Percentiles rank a stretch among this genome's conserved stretches.
Evolutionary conservation across 177 flowering plant genomes (phyloP).

Genomic region (Vitis hybrid): DNA sequence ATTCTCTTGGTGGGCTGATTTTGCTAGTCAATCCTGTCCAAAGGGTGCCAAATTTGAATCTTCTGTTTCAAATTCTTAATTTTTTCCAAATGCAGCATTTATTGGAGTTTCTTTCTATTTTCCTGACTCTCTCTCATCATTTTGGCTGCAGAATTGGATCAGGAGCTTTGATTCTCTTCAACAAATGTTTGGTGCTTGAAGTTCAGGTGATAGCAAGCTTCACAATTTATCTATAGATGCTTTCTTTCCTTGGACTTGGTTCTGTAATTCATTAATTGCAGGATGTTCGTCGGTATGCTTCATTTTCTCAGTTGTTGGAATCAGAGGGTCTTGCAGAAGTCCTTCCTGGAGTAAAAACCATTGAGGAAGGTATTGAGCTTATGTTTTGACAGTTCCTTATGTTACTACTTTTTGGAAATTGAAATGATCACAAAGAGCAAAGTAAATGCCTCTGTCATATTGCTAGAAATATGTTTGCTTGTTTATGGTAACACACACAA

Average conservation of each 20-base stretch:
- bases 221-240: neutral
- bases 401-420: neutral
- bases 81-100: neutral
- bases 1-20: no score
- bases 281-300: slow-evolving; percentile 57
- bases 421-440: neutral
- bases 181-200: slow-evolving; percentile 59
- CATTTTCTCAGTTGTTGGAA: slow-evolving; percentile 73
- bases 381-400: neutral
- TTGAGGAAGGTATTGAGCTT: slow-evolving; percentile 61
- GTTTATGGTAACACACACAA: no score
- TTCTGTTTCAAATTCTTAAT: neutral
- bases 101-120: neutral
- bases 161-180: slow-evolving; percentile 62
- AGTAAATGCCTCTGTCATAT: no score
- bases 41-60: neutral
- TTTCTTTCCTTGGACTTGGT: neutral
- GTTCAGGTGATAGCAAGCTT: slow-evolving; percentile 53
- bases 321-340: slow-evolving; percentile 58
- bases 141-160: slow-evolving; percentile 46
- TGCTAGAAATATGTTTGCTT: no score
- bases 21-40: no score
- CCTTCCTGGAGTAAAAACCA: slow-evolving; percentile 67
- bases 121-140: neutral
- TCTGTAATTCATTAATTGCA: slow-evolving; percentile 26